A percentile compares a stretch with the other conserved stretches of the same genome.
Conservation (phyloP, 345 rosid genomes). For the Kernera saxatilis region DNA sequence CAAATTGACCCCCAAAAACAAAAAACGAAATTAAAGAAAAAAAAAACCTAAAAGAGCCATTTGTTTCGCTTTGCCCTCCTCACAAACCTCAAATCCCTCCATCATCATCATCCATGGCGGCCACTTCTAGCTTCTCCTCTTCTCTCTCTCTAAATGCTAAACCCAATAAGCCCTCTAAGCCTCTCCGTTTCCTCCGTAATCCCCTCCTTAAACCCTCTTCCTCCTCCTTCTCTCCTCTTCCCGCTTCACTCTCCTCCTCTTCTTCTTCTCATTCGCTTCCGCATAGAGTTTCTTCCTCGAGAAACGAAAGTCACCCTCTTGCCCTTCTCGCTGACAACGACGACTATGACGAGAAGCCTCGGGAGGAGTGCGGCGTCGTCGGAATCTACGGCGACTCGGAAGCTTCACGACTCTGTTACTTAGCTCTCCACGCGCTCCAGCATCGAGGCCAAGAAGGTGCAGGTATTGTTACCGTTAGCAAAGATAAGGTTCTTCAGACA, state of each 20-base stretch:
- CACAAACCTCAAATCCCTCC: constrained; percentile 6
- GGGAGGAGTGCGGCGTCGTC: constrained; percentile 92
- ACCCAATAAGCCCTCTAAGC: constrained; percentile 20
- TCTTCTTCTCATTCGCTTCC: constrained; percentile 20
- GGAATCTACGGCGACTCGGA: constrained; percentile 83
- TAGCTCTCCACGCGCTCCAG: constrained; percentile 86
- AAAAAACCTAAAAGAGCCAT: constrained; percentile 12
- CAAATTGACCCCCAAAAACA: background rate
- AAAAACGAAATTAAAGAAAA: background rate
- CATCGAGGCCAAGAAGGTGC: constrained; percentile 97
- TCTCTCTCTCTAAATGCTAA: constrained; percentile 28
- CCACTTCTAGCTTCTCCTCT: constrained; percentile 34
- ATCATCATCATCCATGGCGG: constrained; percentile 37
- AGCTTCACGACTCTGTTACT: constrained; percentile 80
- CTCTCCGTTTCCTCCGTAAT: constrained; percentile 31
- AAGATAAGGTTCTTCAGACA: constrained; percentile 57
- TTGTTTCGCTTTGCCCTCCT: background rate
- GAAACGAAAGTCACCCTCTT: constrained; percentile 23
- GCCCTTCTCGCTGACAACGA: constrained; percentile 32
- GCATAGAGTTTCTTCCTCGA: constrained; percentile 17
- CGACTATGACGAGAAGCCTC: constrained; percentile 60
- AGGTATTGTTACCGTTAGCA: constrained; percentile 71
- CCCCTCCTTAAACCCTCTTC: constrained; percentile 35
- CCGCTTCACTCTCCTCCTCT: constrained; percentile 6
- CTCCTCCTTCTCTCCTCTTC: background rate